Evolutionary conservation across 169 alveolate species (phyloP).

Genomic region (Eimeria maxima): DNA sequence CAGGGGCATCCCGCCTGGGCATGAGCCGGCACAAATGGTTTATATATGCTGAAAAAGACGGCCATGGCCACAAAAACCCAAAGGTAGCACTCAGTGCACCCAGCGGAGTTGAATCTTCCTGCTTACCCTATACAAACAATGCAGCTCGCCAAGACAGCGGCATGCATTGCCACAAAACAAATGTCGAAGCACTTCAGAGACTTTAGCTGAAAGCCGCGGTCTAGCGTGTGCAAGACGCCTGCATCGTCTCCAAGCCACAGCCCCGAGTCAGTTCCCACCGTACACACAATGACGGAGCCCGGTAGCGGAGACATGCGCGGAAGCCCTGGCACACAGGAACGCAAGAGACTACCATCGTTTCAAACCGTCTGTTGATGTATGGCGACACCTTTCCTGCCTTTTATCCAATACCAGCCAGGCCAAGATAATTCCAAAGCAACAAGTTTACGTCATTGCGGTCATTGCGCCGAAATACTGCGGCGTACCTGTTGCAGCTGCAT

Average conservation of each 20-base stretch:
- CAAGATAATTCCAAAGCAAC: not conserved
- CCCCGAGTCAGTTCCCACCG: constrained; percentile 65
- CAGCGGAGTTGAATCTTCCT: not conserved
- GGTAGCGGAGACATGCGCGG: constrained; percentile 56
- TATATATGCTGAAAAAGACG: not conserved
- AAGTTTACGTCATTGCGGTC: not conserved
- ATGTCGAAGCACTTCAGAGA: constrained; percentile 67
- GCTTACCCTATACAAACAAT: constrained; percentile 75
- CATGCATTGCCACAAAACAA: constrained; percentile 75
- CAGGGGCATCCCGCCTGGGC: constrained; percentile 48
- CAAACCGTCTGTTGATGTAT: too few species aligned
- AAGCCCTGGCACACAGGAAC: constrained; percentile 25
- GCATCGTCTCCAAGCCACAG: constrained; percentile 78
- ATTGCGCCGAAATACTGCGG: not conserved
- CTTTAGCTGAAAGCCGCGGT: constrained; percentile 22
- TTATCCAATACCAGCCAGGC: not conserved
- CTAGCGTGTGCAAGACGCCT: constrained; percentile 57
- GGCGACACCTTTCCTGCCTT: too few species aligned
- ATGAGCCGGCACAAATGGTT: not conserved
- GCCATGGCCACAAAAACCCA: not conserved
- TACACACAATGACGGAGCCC: constrained; percentile 64
- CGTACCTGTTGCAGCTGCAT: constrained; percentile 55
- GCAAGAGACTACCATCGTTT: not conserved
- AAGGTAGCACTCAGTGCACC: not conserved
- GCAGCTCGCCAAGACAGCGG: constrained; percentile 57